Conservation (phyloP, 2,329 filamentous ascomycete genomes). For the Coniochaeta prunicola region DNA sequence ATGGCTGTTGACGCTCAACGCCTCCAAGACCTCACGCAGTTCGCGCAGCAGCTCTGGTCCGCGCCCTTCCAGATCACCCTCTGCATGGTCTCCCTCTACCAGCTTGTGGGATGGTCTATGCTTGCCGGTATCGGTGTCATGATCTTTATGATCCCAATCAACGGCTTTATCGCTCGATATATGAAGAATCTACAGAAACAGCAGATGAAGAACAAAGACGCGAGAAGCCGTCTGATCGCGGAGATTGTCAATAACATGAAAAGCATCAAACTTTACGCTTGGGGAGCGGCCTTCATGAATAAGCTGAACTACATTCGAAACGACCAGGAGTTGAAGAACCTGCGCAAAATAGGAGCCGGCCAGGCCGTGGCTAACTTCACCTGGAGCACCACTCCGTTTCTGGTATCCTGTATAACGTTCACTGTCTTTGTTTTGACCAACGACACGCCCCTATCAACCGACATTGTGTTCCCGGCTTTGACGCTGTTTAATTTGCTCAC, state of each 20-base stretch:
- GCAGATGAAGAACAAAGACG: slow-evolving; percentile 99
- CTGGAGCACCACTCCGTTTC: slow-evolving; percentile 94
- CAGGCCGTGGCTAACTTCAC: slow-evolving; percentile 96
- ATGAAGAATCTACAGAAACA: slow-evolving; percentile 94
- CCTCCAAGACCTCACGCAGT: slow-evolving; percentile 89
- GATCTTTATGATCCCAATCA: slow-evolving; percentile 95
- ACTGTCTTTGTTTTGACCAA: slow-evolving; percentile 85
- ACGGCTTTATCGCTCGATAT: slow-evolving; percentile 81
- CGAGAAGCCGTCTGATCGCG: slow-evolving; percentile 85
- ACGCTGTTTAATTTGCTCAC: slow-evolving; percentile 91
- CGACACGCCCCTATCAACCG: slow-evolving; percentile 75
- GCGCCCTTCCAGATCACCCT: slow-evolving; percentile 93
- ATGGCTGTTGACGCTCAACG: slow-evolving; percentile 98
- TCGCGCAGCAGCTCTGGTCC: slow-evolving; percentile 91
- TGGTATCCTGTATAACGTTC: slow-evolving; percentile 96
- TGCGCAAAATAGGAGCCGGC: slow-evolving; percentile 91
- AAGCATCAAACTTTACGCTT: slow-evolving; percentile 97
- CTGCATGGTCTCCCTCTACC: slow-evolving; percentile 93
- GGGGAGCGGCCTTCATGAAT: slow-evolving; percentile 95
- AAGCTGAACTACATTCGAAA: slow-evolving; percentile 95
- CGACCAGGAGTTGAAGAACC: slow-evolving; percentile 88
- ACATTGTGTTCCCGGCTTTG: slow-evolving; percentile 91
- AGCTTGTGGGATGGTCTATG: slow-evolving; percentile 93
- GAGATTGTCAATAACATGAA: slow-evolving; percentile 99
- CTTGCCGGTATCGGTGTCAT: slow-evolving; percentile 91